Evolutionary conservation across 768 basidiomycete genomes (phyloP).

Genomic region (Sporobolomyces phaffii): DNA sequence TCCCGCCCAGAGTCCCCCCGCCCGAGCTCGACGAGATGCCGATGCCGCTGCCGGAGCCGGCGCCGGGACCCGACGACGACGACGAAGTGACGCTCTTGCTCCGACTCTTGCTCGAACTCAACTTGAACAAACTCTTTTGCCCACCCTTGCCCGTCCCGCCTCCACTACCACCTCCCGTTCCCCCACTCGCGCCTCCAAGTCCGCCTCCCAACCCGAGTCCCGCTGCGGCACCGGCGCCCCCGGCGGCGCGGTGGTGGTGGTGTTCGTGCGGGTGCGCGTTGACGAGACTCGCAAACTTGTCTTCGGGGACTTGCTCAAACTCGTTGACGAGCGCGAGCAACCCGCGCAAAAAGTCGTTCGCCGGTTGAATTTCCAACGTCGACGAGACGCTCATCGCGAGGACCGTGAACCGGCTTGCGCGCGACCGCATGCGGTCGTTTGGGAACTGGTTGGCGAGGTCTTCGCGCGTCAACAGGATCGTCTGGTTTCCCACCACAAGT

Average conservation of each 20-base stretch:
- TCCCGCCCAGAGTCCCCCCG: neutral
- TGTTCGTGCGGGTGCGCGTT: no score
- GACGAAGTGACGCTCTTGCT: neutral
- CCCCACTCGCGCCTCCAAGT: neutral
- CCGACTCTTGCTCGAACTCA: slow-evolving; percentile 3
- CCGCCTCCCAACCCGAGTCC: neutral
- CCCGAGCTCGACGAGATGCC: neutral
- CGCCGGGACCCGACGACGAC: neutral
- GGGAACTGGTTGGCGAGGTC: slow-evolving; percentile 72
- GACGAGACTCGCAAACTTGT: slow-evolving; percentile 26
- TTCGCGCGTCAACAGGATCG: slow-evolving; percentile 65
- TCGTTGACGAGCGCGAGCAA: slow-evolving; percentile 49
- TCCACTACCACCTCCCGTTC: no score
- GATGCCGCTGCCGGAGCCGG: neutral
- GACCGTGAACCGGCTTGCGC: slow-evolving; percentile 76
- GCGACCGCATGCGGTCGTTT: slow-evolving; percentile 68
- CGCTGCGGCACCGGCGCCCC: neutral
- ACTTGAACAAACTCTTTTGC: slow-evolving; percentile 14
- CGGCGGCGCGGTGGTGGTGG: no score
- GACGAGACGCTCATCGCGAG: slow-evolving; percentile 81
- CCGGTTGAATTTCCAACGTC: slow-evolving; percentile 71
- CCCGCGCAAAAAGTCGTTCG: slow-evolving; percentile 71
- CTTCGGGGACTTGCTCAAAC: slow-evolving; percentile 39
- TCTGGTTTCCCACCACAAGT: slow-evolving; percentile 70
- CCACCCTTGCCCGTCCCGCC: neutral